A percentile compares a stretch with the other conserved stretches of the same genome.
Conservation (phyloP, 2,329 filamentous ascomycete genomes). For the Gaeumannomyces tritici region DNA sequence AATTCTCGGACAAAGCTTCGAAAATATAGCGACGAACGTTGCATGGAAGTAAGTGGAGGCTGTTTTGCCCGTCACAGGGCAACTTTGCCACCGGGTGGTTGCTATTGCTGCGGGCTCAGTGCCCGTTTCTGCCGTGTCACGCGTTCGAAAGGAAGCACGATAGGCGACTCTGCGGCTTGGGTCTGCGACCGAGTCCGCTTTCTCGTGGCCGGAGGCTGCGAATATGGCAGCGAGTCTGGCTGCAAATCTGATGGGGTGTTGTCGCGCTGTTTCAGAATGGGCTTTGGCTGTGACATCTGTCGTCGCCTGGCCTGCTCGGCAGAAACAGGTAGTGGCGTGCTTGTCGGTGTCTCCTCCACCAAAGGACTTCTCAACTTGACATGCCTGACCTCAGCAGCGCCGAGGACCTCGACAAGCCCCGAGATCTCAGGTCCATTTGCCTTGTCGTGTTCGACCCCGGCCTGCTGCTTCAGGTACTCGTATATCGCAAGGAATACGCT, state of each 20-base stretch:
- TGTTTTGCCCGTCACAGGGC: too few species aligned
- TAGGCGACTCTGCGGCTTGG: not conserved
- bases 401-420: not conserved
- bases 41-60: not conserved
- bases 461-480: not conserved
- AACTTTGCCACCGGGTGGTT: not conserved
- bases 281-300: not conserved
- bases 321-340: not conserved
- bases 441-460: not conserved
- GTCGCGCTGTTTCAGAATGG: constrained; percentile 2
- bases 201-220: not conserved
- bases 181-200: not conserved
- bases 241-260: not conserved
- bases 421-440: not conserved
- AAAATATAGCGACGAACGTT: not conserved
- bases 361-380: constrained; percentile 3
- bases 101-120: not conserved
- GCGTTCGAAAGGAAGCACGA: not conserved
- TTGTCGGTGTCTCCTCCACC: not conserved
- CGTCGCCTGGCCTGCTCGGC: not conserved
- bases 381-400: not conserved
- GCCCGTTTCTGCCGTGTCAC: not conserved
- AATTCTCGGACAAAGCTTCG: not conserved
- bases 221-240: too few species aligned
- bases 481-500: constrained; percentile 1